Conservation (phyloP, 768 basidiomycete genomes). For the Podaxis pistillaris region DNA sequence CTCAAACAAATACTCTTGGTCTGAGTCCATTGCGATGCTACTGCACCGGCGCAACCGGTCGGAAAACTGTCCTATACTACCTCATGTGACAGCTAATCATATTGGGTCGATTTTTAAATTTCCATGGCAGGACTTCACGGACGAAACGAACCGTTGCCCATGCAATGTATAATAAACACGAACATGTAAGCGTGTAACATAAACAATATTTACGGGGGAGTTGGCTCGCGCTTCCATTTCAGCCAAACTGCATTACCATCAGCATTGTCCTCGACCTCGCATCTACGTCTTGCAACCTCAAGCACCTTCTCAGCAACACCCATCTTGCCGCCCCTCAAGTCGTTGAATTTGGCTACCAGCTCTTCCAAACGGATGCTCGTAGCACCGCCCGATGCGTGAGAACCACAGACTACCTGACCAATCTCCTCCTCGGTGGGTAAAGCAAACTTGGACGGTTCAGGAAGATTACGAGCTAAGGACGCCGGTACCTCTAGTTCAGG, state of each 20-base stretch:
- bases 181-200: constrained; percentile 2
- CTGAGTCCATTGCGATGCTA: too few species aligned
- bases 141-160: background rate
- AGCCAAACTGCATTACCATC: constrained; percentile 63
- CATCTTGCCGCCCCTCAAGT: constrained; percentile 45
- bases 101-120: too few species aligned
- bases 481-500: constrained; percentile 45
- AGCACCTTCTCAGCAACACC: constrained; percentile 76
- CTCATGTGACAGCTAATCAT: too few species aligned
- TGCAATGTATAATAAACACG: background rate
- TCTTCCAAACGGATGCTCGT: constrained; percentile 63
- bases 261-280: constrained; percentile 55
- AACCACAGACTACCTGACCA: constrained; percentile 60
- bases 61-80: too few species aligned
- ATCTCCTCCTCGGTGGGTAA: constrained; percentile 83
- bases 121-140: too few species aligned
- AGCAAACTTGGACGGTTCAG: constrained; percentile 41
- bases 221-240: constrained; percentile 47
- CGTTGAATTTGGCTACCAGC: constrained; percentile 54
- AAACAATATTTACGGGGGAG: background rate
- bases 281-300: constrained; percentile 73
- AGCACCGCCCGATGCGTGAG: constrained; percentile 58
- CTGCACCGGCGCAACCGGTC: too few species aligned
- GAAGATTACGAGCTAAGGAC: constrained; percentile 23
- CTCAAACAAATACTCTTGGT: background rate